Evolutionary conservation across 1,284 basidiomycete species (phyloP), one percentile per base, ranked within the genome.

Genomic region (Ceratobasidium sp.): DNA sequence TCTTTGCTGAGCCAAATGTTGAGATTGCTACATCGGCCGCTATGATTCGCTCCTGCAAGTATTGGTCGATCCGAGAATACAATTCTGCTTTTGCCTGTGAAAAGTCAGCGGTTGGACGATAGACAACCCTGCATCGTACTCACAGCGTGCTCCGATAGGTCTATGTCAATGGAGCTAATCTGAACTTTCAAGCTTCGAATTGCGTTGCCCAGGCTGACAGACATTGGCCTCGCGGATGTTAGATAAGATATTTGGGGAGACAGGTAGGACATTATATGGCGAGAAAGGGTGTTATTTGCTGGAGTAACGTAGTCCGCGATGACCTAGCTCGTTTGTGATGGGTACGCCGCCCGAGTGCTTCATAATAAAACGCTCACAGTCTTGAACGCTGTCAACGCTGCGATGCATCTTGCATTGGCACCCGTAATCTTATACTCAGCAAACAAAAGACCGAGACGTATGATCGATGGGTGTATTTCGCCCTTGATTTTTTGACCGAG

Each of bases 111-210:
- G 72, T 39, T 56, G 74, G 53, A 66, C 16, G 31, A 54, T 13
- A 16, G n/a, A 22, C 41, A 27, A 41, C 9, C n/a, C 2, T 56
- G 19, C 16, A 51, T 43, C 27, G 48, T 62, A 81, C 92, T 77
- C 79, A 96, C 96, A 84, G 98, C 95, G 80, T 96, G 93, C 81
- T 98, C 95, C 5, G 94, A 91, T 80, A 95, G 86, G 82, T 98
- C 96, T 71, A 95, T 94, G 79, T 95, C 93, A 59, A 95, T 90
- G 24, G 89, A 88, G 80, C 94, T 96, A 81, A 99, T 98, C 80
- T 98, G 95, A 76, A 98, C 87, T 84, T 99, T 99, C 80, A 99
- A 86, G 82, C 97, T 94, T 74, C 96, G 88, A 78, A 96, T 95
- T 0, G 95, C 95, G 80, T 96, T 96, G 0, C 94, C 95, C 89